Evolutionary conservation across 805 yeast species (phyloP).

Genomic region (Wickerhamomyces bisporus): DNA sequence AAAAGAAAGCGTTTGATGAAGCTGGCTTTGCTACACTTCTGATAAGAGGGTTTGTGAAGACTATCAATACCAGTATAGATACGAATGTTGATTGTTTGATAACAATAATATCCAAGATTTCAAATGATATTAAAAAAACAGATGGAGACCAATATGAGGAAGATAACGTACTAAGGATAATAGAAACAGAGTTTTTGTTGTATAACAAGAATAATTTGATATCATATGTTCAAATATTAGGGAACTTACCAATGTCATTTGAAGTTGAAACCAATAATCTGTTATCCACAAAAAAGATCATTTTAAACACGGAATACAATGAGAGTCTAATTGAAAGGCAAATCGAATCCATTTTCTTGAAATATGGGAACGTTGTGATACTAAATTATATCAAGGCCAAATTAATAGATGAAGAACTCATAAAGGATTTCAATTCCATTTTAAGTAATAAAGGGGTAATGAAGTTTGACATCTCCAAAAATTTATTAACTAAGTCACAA

Average conservation of each 20-base stretch:
- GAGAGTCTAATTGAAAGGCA: slow-evolving; percentile 85
- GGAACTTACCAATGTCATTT: slow-evolving; percentile 93
- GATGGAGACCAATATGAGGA: slow-evolving; percentile 92
- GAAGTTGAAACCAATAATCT: slow-evolving; percentile 69
- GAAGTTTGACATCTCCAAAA: slow-evolving; percentile 32
- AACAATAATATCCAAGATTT: slow-evolving; percentile 83
- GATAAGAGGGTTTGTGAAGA: slow-evolving; percentile 89
- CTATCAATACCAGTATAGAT: slow-evolving; percentile 32
- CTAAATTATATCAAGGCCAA: slow-evolving; percentile 69
- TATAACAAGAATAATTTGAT: slow-evolving; percentile 46
- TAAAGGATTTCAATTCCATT: slow-evolving; percentile 55
- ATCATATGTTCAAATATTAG: slow-evolving; percentile 81
- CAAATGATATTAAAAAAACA: slow-evolving; percentile 52
- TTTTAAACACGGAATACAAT: slow-evolving; percentile 73
- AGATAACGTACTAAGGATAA: slow-evolving; percentile 70
- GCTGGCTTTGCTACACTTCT: slow-evolving; percentile 75
- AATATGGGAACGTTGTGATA: slow-evolving; percentile 81
- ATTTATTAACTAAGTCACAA: slow-evolving; percentile 31
- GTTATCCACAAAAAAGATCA: slow-evolving; percentile 73
- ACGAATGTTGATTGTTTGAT: slow-evolving; percentile 32
- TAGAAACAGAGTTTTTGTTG: slow-evolving; percentile 81
- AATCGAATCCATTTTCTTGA: slow-evolving; percentile 60
- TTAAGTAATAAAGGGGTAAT: slow-evolving; percentile 32
- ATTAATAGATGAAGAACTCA: slow-evolving; percentile 66
- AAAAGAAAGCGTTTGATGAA: slow-evolving; percentile 54